Evolutionary conservation across 148 eudicot genomes (phyloP).

Genomic region (Talinum fruticosum): DNA sequence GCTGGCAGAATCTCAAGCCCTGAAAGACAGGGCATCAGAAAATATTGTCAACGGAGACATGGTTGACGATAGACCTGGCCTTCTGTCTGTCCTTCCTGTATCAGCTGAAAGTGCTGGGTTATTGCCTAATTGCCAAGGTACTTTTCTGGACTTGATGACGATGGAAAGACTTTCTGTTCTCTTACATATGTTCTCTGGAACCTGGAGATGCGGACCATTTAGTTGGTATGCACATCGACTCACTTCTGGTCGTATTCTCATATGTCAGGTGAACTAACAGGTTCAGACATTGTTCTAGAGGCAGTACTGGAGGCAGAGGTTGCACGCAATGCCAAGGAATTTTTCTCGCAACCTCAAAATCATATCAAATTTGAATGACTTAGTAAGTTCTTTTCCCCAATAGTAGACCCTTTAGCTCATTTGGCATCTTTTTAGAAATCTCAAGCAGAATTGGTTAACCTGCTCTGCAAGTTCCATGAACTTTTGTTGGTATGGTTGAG

Average conservation of each 20-base stretch:
- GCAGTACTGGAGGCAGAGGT: slow-evolving; percentile 91
- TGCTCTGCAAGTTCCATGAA: neutral
- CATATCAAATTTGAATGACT: slow-evolving; percentile 43
- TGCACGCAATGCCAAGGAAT: slow-evolving; percentile 86
- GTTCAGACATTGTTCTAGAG: slow-evolving; percentile 86
- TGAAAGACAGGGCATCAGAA: slow-evolving; percentile 24
- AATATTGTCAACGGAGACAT: slow-evolving; percentile 26
- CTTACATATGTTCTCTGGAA: slow-evolving; percentile 6
- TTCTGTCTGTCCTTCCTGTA: slow-evolving; percentile 72
- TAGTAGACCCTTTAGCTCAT: neutral
- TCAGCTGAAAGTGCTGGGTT: slow-evolving; percentile 87
- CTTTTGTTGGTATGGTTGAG: neutral
- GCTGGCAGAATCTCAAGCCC: slow-evolving; percentile 58
- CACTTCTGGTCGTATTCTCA: slow-evolving; percentile 31
- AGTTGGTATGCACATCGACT: neutral
- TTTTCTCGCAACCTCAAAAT: slow-evolving; percentile 64
- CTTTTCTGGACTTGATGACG: neutral
- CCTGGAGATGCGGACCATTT: neutral
- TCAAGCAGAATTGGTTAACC: neutral
- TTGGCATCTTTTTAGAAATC: neutral
- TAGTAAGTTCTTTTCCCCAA: slow-evolving; percentile 9
- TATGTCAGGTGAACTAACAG: slow-evolving; percentile 56
- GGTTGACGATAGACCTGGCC: slow-evolving; percentile 67
- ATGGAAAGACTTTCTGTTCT: neutral
- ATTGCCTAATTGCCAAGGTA: slow-evolving; percentile 70